A percentile compares a stretch with the other conserved stretches of the same genome.
Evolutionary conservation across 345 rosid species (phyloP).

Genomic region (Abelmoschus esculentus): DNA sequence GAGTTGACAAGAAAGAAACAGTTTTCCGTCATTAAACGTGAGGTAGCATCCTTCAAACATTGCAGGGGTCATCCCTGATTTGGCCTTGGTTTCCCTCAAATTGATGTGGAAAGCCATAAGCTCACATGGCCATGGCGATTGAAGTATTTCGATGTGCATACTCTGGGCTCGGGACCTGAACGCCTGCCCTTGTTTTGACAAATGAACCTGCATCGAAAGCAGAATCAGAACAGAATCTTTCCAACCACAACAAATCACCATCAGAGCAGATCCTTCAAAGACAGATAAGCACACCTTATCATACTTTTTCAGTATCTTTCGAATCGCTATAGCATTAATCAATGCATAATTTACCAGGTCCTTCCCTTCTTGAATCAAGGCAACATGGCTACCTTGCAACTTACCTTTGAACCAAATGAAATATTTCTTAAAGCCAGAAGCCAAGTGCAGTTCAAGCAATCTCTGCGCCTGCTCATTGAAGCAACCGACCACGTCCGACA

Average conservation of each 20-base stretch:
- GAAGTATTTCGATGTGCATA: conserved; percentile 84
- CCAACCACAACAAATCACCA: conserved; percentile 30
- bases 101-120: conserved; percentile 92
- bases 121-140: conserved; percentile 95
- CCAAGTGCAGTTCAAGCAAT: conserved; percentile 79
- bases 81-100: conserved; percentile 47
- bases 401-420: conserved; percentile 66
- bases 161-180: conserved; percentile 77
- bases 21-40: conserved; percentile 50
- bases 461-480: conserved; percentile 72
- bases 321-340: conserved; percentile 71
- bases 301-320: conserved; percentile 90
- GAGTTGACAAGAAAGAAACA: conserved; percentile 64
- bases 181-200: conserved; percentile 87
- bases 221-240: background rate
- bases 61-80: conserved; percentile 36
- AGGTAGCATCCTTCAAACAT: conserved; percentile 65
- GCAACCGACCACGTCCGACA: conserved; percentile 76
- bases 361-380: conserved; percentile 72
- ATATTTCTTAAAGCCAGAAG: conserved; percentile 69
- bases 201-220: conserved; percentile 52
- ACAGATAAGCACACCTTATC: conserved; percentile 54
- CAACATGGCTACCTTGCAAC: conserved; percentile 35
- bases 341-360: conserved; percentile 81
- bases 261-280: background rate